These are phyloP conservation scores for Sesbania bispinosa DNA, from an alignment of 306 rosid species.

Conservation along the genomic window DNA sequence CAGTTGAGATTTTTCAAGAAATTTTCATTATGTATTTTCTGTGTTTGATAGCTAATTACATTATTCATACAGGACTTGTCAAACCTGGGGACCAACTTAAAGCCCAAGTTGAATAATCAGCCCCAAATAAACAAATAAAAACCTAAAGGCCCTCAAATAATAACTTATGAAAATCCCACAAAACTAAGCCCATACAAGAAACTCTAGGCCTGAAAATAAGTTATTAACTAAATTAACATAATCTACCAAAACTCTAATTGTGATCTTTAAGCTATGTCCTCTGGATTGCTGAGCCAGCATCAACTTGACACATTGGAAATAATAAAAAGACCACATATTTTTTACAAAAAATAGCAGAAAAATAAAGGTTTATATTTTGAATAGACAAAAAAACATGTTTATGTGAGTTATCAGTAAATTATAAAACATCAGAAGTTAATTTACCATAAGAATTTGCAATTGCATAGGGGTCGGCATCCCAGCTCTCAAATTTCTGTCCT, in stretches of 20 bases:
- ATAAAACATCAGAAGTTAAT: slow-evolving; percentile 45
- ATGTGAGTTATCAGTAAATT: too few relatives aligned
- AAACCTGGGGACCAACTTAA: background rate
- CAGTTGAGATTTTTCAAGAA: background rate
- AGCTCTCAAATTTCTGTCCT: slow-evolving; percentile 58
- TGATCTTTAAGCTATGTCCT: background rate
- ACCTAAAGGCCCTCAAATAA: background rate
- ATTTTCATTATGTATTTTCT: too few relatives aligned
- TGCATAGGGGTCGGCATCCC: slow-evolving; percentile 71
- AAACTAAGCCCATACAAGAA: background rate
- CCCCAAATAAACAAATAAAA: background rate
- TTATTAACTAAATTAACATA: background rate
- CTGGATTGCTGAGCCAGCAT: background rate
- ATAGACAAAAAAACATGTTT: slow-evolving; percentile 18
- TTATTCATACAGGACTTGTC: background rate
- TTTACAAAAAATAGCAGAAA: background rate
- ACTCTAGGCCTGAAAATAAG: background rate
- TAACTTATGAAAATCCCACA: background rate
- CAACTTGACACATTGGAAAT: background rate
- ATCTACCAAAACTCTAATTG: background rate
- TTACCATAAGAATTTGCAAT: slow-evolving; percentile 62
- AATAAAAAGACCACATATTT: background rate
- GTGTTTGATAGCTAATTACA: background rate
- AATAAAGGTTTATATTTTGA: slow-evolving; percentile 10
- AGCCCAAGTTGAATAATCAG: background rate